These are phyloP conservation scores for Silene noctiflora DNA, from an alignment of 179 eudicot genomes.

Conservation along the genomic window DNA sequence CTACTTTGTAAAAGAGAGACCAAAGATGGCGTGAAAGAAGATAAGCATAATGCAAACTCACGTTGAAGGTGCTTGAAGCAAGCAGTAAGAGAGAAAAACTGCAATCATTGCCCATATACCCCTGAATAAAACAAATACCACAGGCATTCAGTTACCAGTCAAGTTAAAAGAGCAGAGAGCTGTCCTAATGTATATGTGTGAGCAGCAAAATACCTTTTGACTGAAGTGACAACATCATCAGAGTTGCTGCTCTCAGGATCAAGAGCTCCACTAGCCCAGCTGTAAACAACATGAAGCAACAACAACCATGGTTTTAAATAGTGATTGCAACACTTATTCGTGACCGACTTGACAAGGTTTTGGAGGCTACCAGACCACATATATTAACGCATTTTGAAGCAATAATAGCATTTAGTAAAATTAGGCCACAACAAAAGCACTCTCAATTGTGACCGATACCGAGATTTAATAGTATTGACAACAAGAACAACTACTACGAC, in stretches of 20 bases:
- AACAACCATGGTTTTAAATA: not conserved
- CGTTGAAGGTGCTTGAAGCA: slow-evolving; percentile 98
- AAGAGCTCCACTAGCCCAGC: slow-evolving; percentile 98
- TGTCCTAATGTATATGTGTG: not conserved
- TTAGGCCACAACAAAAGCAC: not conserved
- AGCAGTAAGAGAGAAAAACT: slow-evolving; percentile 84
- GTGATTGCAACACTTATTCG: too few relatives aligned
- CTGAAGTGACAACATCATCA: slow-evolving; percentile 64
- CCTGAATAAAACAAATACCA: slow-evolving; percentile 43
- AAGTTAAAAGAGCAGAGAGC: not conserved
- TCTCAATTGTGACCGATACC: too few relatives aligned
- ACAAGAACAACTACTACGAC: too few relatives aligned
- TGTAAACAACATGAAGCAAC: slow-evolving; percentile 26
- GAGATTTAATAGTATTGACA: too few relatives aligned
- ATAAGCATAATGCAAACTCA: slow-evolving; percentile 37
- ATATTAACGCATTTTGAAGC: too few relatives aligned
- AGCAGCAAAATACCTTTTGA: slow-evolving; percentile 57
- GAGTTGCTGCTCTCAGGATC: slow-evolving; percentile 68
- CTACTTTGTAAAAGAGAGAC: slow-evolving; percentile 3
- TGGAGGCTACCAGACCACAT: too few relatives aligned
- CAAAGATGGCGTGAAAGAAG: not conserved
- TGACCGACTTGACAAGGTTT: too few relatives aligned
- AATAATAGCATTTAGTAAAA: not conserved
- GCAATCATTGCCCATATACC: slow-evolving; percentile 98
- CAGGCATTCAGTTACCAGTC: not conserved